Evolutionary conservation across 2,329 filamentous ascomycete species (phyloP).

Genomic region (Dactylellina leptospora): DNA sequence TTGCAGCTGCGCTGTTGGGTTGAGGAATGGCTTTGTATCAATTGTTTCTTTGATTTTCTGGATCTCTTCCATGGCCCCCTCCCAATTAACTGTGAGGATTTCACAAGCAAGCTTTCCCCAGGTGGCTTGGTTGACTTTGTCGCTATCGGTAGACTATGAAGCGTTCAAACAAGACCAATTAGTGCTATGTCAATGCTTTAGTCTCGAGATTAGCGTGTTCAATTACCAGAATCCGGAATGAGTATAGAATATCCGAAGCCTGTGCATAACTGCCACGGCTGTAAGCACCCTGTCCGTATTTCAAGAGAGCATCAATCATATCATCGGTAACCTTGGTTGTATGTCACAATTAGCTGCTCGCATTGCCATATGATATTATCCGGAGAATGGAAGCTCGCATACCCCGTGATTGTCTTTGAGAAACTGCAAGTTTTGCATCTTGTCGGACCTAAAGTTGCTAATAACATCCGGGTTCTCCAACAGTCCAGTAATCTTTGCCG

Average conservation of each 20-base stretch:
- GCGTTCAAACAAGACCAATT: neutral
- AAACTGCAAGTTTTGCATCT: slow-evolving; percentile 98
- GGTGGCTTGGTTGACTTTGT: slow-evolving; percentile 92
- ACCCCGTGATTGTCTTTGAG: slow-evolving; percentile 95
- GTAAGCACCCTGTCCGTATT: slow-evolving; percentile 97
- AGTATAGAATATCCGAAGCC: slow-evolving; percentile 91
- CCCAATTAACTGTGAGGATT: slow-evolving; percentile 95
- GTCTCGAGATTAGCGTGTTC: slow-evolving; percentile 24
- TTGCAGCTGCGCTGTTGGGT: slow-evolving; percentile 91
- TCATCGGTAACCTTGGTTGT: slow-evolving; percentile 78
- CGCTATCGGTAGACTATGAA: slow-evolving; percentile 83
- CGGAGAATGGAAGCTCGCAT: too few species aligned
- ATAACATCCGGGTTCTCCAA: slow-evolving; percentile 89
- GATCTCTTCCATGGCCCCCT: slow-evolving; percentile 87
- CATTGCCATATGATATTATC: too few species aligned
- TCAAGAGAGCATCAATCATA: slow-evolving; percentile 95
- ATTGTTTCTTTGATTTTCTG: slow-evolving; percentile 90
- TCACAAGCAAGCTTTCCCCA: slow-evolving; percentile 98
- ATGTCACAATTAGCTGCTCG: slow-evolving; percentile 33
- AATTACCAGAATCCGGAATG: slow-evolving; percentile 84
- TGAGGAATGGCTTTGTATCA: slow-evolving; percentile 93
- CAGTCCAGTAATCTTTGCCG: slow-evolving; percentile 85
- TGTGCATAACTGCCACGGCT: slow-evolving; percentile 92
- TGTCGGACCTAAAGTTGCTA: slow-evolving; percentile 89
- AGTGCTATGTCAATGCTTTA: neutral